Evolutionary conservation across 306 rosid genomes (phyloP).

Genomic region (Spatholobus suberectus): DNA sequence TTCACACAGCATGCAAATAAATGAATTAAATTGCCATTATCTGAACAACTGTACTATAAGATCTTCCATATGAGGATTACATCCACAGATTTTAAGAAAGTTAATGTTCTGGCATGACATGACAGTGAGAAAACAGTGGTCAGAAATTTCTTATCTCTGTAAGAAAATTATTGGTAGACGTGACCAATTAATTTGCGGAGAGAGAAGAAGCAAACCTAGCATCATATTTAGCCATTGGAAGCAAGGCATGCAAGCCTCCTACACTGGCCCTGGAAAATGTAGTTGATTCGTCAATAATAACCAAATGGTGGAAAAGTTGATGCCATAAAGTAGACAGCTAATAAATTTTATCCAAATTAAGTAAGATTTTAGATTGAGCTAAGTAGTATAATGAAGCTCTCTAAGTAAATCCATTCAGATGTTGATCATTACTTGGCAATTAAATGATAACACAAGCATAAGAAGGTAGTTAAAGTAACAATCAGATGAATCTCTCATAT

Average conservation of each 20-base stretch:
- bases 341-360: slow-evolving; percentile 25
- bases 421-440: slow-evolving; percentile 19
- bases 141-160: slow-evolving; percentile 42
- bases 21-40: slow-evolving; percentile 24
- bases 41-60: slow-evolving; percentile 7
- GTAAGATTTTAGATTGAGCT: neutral
- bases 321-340: slow-evolving; percentile 16
- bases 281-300: slow-evolving; percentile 49
- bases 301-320: slow-evolving; percentile 13
- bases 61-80: slow-evolving; percentile 37
- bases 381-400: neutral
- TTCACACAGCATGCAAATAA: slow-evolving; percentile 21
- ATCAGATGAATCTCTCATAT: slow-evolving; percentile 15
- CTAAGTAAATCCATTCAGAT: neutral
- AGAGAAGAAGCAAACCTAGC: slow-evolving; percentile 54
- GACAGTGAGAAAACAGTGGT: slow-evolving; percentile 33
- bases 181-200: slow-evolving; percentile 52
- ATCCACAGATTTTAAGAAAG: slow-evolving; percentile 35
- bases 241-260: slow-evolving; percentile 62
- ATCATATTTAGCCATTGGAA: slow-evolving; percentile 58
- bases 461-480: slow-evolving; percentile 32
- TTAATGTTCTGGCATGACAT: slow-evolving; percentile 39
- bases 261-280: slow-evolving; percentile 63
- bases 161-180: slow-evolving; percentile 43
- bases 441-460: slow-evolving; percentile 11